Percentiles rank a stretch among this genome's conserved stretches.
phyloP scores from a whole-genome alignment of 768 basidiomycete species.

The Agaricus subrufescens region DNA sequence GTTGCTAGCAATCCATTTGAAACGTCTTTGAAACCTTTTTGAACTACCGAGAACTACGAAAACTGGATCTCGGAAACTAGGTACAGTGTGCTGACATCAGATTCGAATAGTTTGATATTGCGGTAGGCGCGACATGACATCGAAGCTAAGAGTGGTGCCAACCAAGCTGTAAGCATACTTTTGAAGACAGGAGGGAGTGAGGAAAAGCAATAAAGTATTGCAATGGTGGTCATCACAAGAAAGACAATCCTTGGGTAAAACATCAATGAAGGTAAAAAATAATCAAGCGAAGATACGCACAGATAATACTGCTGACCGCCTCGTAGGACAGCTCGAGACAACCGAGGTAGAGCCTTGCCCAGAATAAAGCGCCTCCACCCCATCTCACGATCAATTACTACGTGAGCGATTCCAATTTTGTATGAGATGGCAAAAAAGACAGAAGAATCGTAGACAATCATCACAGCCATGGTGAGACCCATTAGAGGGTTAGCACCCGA shows the following conservation, averaged over 20 bases:
- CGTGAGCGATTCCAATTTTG: constrained; percentile 15
- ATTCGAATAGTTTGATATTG: background rate
- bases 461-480: background rate
- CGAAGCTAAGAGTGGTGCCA: background rate
- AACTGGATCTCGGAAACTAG: background rate
- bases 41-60: background rate
- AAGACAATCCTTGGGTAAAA: background rate
- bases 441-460: constrained; percentile 23
- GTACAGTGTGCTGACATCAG: too few relatives aligned
- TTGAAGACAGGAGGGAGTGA: background rate
- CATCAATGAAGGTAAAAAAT: background rate
- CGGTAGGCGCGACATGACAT: background rate
- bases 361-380: constrained; percentile 14
- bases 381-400: constrained; percentile 6
- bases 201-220: background rate
- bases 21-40: too few relatives aligned
- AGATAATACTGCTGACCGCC: constrained; percentile 30
- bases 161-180: background rate
- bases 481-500: too few relatives aligned
- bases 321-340: constrained; percentile 20
- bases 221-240: background rate
- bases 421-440: constrained; percentile 31
- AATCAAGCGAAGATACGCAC: constrained; percentile 13
- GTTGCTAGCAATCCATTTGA: too few relatives aligned
- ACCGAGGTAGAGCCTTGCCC: constrained; percentile 17